phyloP scores from a whole-genome alignment of 1,284 basidiomycete genomes.

The Flammula alnicola region DNA sequence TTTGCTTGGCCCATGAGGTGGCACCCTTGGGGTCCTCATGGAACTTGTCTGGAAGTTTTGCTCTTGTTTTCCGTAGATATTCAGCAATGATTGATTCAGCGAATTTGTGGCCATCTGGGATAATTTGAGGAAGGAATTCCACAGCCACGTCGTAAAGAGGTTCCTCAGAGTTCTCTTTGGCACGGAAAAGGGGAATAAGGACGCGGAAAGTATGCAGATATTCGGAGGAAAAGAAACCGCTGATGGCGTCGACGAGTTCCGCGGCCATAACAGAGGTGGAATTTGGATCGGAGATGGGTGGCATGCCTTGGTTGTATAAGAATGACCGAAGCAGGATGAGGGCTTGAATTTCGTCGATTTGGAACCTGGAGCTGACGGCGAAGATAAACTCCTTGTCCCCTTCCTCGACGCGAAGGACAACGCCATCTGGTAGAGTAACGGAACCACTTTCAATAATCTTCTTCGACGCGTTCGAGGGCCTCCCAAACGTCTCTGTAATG shows the following conservation, averaged over 20 bases:
- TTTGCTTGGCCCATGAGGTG: slow-evolving; percentile 80
- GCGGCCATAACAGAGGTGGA: slow-evolving; percentile 59
- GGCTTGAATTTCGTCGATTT: slow-evolving; percentile 79
- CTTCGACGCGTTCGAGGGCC: slow-evolving; percentile 67
- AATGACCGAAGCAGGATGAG: slow-evolving; percentile 76
- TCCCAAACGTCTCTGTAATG: slow-evolving; percentile 65
- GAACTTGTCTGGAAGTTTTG: slow-evolving; percentile 55
- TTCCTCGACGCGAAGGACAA: slow-evolving; percentile 62
- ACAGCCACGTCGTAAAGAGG: slow-evolving; percentile 58
- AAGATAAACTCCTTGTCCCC: slow-evolving; percentile 70
- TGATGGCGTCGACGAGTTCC: slow-evolving; percentile 72
- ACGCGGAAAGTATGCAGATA: slow-evolving; percentile 70
- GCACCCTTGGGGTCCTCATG: slow-evolving; percentile 63
- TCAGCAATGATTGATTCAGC: slow-evolving; percentile 59
- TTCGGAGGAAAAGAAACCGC: slow-evolving; percentile 81
- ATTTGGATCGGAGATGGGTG: slow-evolving; percentile 49
- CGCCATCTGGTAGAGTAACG: slow-evolving; percentile 67
- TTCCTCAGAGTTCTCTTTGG: slow-evolving; percentile 60
- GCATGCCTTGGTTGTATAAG: slow-evolving; percentile 78
- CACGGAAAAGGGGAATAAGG: slow-evolving; percentile 71
- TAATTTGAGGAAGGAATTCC: slow-evolving; percentile 59
- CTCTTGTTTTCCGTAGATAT: slow-evolving; percentile 59
- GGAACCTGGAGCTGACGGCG: slow-evolving; percentile 71
- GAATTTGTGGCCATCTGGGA: slow-evolving; percentile 65
- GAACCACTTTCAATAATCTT: slow-evolving; percentile 68